Evolutionary conservation across 2,329 filamentous ascomycete species (phyloP), one percentile per base, ranked within the genome.

Genomic region (Gaeumannomyces tritici): DNA sequence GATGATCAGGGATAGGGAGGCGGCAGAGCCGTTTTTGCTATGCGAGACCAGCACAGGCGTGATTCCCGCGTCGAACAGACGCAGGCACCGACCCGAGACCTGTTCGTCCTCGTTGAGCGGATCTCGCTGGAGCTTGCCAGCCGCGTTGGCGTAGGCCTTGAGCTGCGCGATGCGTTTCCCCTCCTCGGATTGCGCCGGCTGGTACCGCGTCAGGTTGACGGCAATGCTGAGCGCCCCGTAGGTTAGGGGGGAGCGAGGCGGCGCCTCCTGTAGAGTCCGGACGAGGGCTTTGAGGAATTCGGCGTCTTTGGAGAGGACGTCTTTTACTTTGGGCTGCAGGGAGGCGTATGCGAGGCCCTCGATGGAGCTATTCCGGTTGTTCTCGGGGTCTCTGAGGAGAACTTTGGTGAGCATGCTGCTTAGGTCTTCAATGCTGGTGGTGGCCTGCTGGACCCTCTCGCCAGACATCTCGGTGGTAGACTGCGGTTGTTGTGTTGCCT

Each of bases 341-440:
- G 93, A 96, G 5, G 92, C 88, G 73, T 96, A 98, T 18, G 93
- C 95, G 64, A 99, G 79, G 7, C 93, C 95, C 75, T 99, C 95
- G 62, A 98, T 85, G 1, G 90, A 88, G 70, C 89, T 86, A 68
- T 89, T 84, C 64, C 83, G 82, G 65, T 79, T 80, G 62, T 79
- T 76, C 42, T 84, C 80, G 57, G 85, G 80, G 57, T 83, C 79
- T 33, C 79, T 79, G 31, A 88, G 70, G 57, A 92, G 79, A 76
- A 92, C 87, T 61, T 84, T 85, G 60, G 82, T 84, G 66, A 89
- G 88, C 71, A 85, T 82, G 65, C 76, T 78, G 51, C 84, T 83
- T 12, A 89, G 76, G n/a, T 87, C 84, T 67, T 89, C 86, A 64
- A 89, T 84, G 65, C 80, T 87, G 15, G 83, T 85, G 57, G 79